Evolutionary conservation across 305 asterid genomes (phyloP).

Genomic region (Fraxinus platypoda): DNA sequence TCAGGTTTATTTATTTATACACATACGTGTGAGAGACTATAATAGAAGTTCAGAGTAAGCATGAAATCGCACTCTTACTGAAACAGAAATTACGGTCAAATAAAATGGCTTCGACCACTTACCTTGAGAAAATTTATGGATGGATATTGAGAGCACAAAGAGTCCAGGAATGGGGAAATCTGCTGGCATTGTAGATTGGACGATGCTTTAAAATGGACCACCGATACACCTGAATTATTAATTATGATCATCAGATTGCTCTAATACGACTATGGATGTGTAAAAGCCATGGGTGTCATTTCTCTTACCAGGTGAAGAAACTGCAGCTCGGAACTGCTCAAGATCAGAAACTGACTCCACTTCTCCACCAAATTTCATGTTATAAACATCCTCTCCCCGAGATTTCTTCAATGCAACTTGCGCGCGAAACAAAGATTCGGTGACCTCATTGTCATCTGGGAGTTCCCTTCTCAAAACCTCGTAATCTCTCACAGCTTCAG

Average conservation of each 20-base stretch:
- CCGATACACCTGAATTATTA: constrained; percentile 58
- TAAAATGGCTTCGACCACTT: background rate
- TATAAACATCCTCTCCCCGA: constrained; percentile 64
- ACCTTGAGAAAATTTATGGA: constrained; percentile 72
- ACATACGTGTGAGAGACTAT: background rate
- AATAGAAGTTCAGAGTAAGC: background rate
- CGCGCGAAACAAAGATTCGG: constrained; percentile 65
- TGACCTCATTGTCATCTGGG: constrained; percentile 65
- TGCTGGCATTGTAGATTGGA: constrained; percentile 57
- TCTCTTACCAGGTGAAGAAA: constrained; percentile 58
- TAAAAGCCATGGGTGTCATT: background rate
- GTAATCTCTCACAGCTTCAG: constrained; percentile 75
- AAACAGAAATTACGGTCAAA: background rate
- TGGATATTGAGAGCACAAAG: constrained; percentile 62
- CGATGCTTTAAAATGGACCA: constrained; percentile 56
- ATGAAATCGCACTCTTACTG: background rate
- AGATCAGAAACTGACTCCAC: constrained; percentile 61
- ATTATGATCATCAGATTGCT: background rate
- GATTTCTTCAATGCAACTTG: constrained; percentile 70
- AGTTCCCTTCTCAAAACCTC: constrained; percentile 61
- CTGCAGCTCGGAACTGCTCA: constrained; percentile 71
- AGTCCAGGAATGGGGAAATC: constrained; percentile 61
- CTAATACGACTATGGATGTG: background rate
- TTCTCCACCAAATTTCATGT: constrained; percentile 76
- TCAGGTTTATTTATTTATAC: background rate